Evolutionary conservation across 805 yeast genomes (phyloP).

Genomic region (Saccharomycopsis sp.): DNA sequence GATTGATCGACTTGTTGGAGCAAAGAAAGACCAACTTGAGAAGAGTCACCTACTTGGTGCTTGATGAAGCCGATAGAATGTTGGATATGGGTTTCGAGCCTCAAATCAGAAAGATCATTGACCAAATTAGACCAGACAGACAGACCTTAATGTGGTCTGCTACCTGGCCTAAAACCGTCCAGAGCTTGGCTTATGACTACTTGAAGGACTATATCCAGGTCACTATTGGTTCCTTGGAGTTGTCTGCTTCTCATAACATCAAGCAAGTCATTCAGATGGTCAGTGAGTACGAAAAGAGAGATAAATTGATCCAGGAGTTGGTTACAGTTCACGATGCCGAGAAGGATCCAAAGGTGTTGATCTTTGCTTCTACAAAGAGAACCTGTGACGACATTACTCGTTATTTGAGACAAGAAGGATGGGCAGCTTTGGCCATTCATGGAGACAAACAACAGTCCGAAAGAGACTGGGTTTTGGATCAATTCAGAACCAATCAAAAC

Average conservation of each 20-base stretch:
- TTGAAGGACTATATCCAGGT: slow-evolving; percentile 92
- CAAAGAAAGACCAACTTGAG: slow-evolving; percentile 88
- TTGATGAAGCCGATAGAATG: slow-evolving; percentile 99
- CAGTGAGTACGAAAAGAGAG: slow-evolving; percentile 90
- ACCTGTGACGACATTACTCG: slow-evolving; percentile 93
- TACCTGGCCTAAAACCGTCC: slow-evolving; percentile 99
- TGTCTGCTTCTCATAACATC: slow-evolving; percentile 94
- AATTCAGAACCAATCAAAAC: slow-evolving; percentile 86
- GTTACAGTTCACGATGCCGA: slow-evolving; percentile 57
- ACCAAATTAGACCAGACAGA: slow-evolving; percentile 98
- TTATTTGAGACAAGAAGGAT: slow-evolving; percentile 90
- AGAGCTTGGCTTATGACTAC: slow-evolving; percentile 86
- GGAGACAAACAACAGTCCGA: slow-evolving; percentile 98
- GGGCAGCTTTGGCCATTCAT: slow-evolving; percentile 98
- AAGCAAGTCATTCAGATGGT: slow-evolving; percentile 90
- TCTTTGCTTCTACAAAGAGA: slow-evolving; percentile 96
- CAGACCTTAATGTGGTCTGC: slow-evolving; percentile 99
- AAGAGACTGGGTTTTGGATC: slow-evolving; percentile 97
- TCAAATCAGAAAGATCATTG: slow-evolving; percentile 96
- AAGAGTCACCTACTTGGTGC: slow-evolving; percentile 93
- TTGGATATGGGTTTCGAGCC: slow-evolving; percentile 99
- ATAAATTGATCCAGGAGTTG: slow-evolving; percentile 75
- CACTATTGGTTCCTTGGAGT: slow-evolving; percentile 90
- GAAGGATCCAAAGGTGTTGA: slow-evolving; percentile 67
- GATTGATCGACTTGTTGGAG: slow-evolving; percentile 96